Evolutionary conservation across 768 basidiomycete species (phyloP), one percentile per base, ranked within the genome.

Genomic region (Hypsizygus marmoreus): DNA sequence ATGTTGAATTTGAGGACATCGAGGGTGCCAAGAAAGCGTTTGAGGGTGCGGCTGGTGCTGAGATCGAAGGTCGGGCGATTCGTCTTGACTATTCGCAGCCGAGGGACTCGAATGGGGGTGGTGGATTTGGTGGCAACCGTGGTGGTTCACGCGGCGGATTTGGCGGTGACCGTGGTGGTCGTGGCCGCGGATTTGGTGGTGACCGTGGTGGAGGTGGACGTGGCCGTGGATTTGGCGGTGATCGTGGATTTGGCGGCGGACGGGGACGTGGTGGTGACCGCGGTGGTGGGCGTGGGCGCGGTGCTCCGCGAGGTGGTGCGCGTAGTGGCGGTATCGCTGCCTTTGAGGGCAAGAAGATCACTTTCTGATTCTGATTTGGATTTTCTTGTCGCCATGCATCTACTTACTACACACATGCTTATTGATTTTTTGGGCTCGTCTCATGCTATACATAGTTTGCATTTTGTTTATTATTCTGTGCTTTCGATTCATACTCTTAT

Each of bases 31-130:
- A 84, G 70, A 85, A 84, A 62, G 95, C 95, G 2, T 80, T 83
- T 49, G 82, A 78, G 56, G 81, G 77, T 4, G 74, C 80, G 20
- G 75, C 78, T 30, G 89, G 91, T 24, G 66, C 73, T 46, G 90
- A 94, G 48, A 76, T 97, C 39, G 88, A 84, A 24, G 95, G 95
- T 4, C 82, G 97, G 40, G 56, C 69, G 22, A 73, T 95, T 50
- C 79, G 95, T 42, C 67, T 97, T 34, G 95, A 98, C 69, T 93
- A 78, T 70, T 88, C 90, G 17, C 86, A 88, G 60, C 92, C 91
- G 9, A 73, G 90, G 57, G 88, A 91, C 56, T 64, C 67, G 26
- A 70, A 72, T 36, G 82, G 79, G 11, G 43, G 42, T 43, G 80
- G 80, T 10, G 65, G 66, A 14, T 62, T 73, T 45, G 67, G 70